These are phyloP conservation scores for Lagenidium giganteum DNA, from an alignment of 352 stramenopile species.

Conservation along the genomic window DNA sequence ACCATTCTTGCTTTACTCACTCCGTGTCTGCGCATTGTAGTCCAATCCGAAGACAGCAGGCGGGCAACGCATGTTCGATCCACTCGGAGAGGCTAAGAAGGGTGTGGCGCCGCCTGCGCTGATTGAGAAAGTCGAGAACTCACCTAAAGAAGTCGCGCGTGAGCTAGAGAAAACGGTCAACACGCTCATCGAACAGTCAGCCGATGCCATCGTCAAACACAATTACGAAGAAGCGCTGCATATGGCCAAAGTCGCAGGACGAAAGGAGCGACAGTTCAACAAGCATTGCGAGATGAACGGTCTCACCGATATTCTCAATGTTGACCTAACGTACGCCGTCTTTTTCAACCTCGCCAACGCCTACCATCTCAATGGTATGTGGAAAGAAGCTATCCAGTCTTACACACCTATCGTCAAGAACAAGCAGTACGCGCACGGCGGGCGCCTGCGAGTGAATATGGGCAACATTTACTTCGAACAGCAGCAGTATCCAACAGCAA, in stretches of 20 bases:
- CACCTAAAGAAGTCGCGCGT: conserved; percentile 88
- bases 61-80: conserved; percentile 84
- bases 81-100: conserved; percentile 83
- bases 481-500: conserved; percentile 91
- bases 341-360: conserved; percentile 94
- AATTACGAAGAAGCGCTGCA: conserved; percentile 87
- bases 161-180: conserved; percentile 92
- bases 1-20: background rate
- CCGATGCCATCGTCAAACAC: conserved; percentile 63
- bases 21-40: conserved; percentile 19
- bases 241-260: conserved; percentile 75
- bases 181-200: conserved; percentile 89
- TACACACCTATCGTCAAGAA: conserved; percentile 96
- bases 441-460: conserved; percentile 95
- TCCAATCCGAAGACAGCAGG: conserved; percentile 72
- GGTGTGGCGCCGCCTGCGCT: conserved; percentile 71
- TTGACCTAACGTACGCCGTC: conserved; percentile 93
- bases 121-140: conserved; percentile 90
- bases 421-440: conserved; percentile 91
- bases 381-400: conserved; percentile 92
- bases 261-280: conserved; percentile 88
- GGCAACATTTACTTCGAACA: conserved; percentile 98
- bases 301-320: conserved; percentile 88
- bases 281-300: conserved; percentile 89
- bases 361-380: conserved; percentile 93